A percentile compares a stretch with the other conserved stretches of the same genome.
Evolutionary conservation across 2,329 filamentous ascomycete species (phyloP).

Genomic region (Plectosphaerella cucumerina): DNA sequence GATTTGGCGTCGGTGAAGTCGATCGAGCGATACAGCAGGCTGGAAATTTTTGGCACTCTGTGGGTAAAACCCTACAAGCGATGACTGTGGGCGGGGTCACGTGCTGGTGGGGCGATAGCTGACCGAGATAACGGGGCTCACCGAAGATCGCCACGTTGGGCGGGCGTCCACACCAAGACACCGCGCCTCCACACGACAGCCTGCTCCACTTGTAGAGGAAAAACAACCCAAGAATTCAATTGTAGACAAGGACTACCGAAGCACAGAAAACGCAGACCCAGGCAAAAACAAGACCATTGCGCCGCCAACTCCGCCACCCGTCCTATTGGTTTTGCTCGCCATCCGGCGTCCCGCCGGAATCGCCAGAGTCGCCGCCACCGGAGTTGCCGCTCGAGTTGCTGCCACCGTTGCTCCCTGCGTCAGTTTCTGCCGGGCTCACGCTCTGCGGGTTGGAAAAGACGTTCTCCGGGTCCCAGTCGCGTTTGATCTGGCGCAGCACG

Average conservation of each 20-base stretch:
- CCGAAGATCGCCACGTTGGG: no score
- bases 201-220: no score
- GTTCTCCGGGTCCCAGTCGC: slow-evolving; percentile 45
- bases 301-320: slow-evolving; percentile 7
- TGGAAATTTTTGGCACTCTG: slow-evolving; percentile 12
- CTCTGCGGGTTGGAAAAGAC: slow-evolving; percentile 58
- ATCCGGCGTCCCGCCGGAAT: not conserved
- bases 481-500: slow-evolving; percentile 44
- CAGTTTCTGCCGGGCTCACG: slow-evolving; percentile 26
- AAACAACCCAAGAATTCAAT: no score
- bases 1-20: slow-evolving; percentile 13
- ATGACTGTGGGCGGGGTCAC: slow-evolving; percentile 3
- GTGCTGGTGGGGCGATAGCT: slow-evolving; percentile 3
- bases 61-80: slow-evolving; percentile 13
- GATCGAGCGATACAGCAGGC: not conserved
- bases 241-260: not conserved
- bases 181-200: no score
- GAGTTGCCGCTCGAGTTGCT: not conserved
- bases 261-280: not conserved
- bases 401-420: not conserved
- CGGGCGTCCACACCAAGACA: no score
- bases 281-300: not conserved
- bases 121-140: not conserved
- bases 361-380: not conserved
- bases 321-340: slow-evolving; percentile 5